phyloP scores from a whole-genome alignment of 2,329 filamentous ascomycete species.

The Ophiostoma sp. region DNA sequence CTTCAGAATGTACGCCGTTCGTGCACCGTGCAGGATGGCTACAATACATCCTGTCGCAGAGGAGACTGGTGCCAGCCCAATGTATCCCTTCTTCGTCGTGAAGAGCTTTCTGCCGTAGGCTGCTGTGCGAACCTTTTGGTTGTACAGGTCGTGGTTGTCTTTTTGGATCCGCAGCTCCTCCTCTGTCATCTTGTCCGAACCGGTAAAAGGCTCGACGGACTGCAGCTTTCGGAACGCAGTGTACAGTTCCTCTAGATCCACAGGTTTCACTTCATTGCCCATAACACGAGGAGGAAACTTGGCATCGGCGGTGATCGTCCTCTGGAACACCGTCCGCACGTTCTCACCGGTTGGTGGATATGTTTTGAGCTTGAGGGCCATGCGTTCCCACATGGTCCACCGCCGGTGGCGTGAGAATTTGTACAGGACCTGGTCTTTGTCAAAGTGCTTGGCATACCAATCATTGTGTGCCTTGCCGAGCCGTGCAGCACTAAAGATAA shows the following conservation, averaged over 20 bases:
- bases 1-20: neutral
- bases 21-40: neutral
- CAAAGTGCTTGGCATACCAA: neutral
- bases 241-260: neutral
- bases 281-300: neutral
- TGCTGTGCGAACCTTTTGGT: neutral
- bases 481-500: neutral
- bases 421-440: neutral
- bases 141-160: neutral
- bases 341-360: neutral
- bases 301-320: neutral
- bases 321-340: neutral
- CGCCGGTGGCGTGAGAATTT: neutral
- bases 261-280: neutral
- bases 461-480: neutral
- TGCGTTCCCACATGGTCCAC: slow-evolving; percentile 7
- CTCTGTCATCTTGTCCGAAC: neutral
- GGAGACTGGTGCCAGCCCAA: neutral
- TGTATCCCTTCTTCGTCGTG: neutral
- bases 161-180: neutral
- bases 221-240: neutral
- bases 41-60: neutral
- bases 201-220: neutral
- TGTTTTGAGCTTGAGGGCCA: neutral
- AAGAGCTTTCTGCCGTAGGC: neutral